phyloP scores from a whole-genome alignment of 148 eudicot species.

The Chenopodium album region DNA sequence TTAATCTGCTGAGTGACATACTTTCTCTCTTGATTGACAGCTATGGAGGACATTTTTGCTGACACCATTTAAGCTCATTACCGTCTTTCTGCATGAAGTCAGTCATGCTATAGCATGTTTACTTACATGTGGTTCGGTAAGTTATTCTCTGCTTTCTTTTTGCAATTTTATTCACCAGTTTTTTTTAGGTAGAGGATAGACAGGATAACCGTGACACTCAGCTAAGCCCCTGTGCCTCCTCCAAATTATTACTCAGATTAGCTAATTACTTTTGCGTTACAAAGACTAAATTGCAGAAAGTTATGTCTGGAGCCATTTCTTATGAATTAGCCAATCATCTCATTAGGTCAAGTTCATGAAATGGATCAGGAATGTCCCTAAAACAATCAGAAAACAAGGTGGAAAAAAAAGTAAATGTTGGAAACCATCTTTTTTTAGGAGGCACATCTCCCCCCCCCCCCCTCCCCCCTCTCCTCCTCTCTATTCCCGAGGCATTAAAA shows the following conservation, averaged over 20 bases:
- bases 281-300: not conserved
- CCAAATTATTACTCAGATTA: not conserved
- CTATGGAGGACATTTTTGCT: slow-evolving; percentile 83
- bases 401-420: not conserved
- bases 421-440: not conserved
- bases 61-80: slow-evolving; percentile 89
- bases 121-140: slow-evolving; percentile 83
- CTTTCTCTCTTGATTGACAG: slow-evolving; percentile 36
- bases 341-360: not conserved
- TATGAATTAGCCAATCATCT: not conserved
- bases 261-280: not conserved
- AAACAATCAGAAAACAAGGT: not conserved
- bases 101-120: slow-evolving; percentile 85
- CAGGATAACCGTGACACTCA: not conserved
- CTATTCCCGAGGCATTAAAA: not conserved
- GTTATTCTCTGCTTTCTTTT: slow-evolving; percentile 9
- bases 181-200: not conserved
- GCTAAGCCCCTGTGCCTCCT: not conserved
- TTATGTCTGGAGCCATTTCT: not conserved
- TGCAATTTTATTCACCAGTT: slow-evolving; percentile 6
- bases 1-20: slow-evolving; percentile 5
- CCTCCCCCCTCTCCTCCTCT: not conserved
- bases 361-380: not conserved
- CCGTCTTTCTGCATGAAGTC: slow-evolving; percentile 91
- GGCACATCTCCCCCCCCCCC: not conserved